Base-by-base conservation (phyloP, 768 basidiomycete species). In the Podaxis carcinomalis region DNA sequence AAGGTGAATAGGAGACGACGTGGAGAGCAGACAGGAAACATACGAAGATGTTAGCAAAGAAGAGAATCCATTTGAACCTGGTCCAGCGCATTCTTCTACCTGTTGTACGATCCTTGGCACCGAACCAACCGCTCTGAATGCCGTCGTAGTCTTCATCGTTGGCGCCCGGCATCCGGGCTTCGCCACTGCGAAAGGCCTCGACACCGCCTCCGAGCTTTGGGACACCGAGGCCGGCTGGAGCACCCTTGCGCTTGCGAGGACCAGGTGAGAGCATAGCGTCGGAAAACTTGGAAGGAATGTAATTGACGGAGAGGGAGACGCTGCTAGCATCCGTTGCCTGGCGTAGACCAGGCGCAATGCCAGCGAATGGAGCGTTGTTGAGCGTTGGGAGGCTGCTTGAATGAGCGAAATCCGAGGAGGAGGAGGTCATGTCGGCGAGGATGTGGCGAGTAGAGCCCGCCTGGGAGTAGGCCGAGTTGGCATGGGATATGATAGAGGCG, bases 21-120 rank as follows among this genome's bases (percentile, higher is more conserved):
- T 56, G 35, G 57, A 44, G 51, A 35, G 62, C 39, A 39, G 32
- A 49, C 61, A 55, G 6, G 37, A 32, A 9, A 69, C 76, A 46
- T 56, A 78, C 79, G 36, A 86, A 36, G 36, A 78, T 66, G 68
- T 92, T 93, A 51, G 88, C 75, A 51, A 83, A 47, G 71, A 93
- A 88, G 3, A 94, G 71, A 10, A 80, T 74, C 90, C 90, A 93
- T 71, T 95, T 94, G 81, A 93, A 94, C 63, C 78, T 82, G 68
- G 86, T 93, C 92, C 92, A 95, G 14, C 86, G 76, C 59, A 89
- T 73, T 63, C 74, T 74, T 52, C 64, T 68, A 27, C 55, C 65
- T 49, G 75, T 53, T 71, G 62, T 75, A 74, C 69, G 74, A 28
- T 53, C 40, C 27, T 53, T 60, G 42, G 21, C 32, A 6, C 51